Base-by-base conservation (phyloP, 805 yeast species). In the Lipomyces starkeyi region DNA sequence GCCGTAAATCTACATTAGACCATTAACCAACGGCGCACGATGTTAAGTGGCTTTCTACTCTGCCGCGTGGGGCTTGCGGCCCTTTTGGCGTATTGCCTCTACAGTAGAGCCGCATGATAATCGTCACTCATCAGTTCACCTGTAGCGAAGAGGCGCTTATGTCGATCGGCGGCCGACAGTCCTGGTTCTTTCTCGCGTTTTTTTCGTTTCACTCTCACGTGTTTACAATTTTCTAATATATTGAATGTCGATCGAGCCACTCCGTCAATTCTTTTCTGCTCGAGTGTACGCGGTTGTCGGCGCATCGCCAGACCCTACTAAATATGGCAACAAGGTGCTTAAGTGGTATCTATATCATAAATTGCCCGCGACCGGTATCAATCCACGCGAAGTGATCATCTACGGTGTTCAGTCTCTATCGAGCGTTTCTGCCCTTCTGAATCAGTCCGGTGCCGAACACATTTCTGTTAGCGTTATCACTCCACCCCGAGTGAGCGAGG, bases 381-480 rank as follows among this genome's bases (percentile, higher is more conserved):
- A 90, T 74, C 91, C 91, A 2, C 80, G 80, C 32, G 81, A 83
- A 8, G 74, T 77, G 2, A 81, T 79, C 62, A 85, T 91, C 47
- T 78, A 84, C 34, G 85, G 83, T 3, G 75, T 81, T 37, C 74
- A 74, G 27, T 83, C 86, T 0, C 80, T 67, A 0, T 66, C 58
- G 60, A 67, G 64, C 47, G 67, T 71, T 40, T 73, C 56, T 11
- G 69, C 74, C 9, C 71, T 73, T 2, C 53, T 68, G 17, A 70
- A 71, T 29, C 27, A 64, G 58, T 61, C 58, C 2, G 75, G 72
- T 14, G 55, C 76, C 61, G 87, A 84, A 67, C 9, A 49, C 40
- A 86, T 86, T 32, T 85, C 89, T 68, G 77, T 89, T 7, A 87
- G 91, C 37, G 88, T 91, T 55, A 86, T 91, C 62, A 91, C 97